Evolutionary conservation across 352 stramenopile species (phyloP).

Genomic region (Globisporangium takayamanum): DNA sequence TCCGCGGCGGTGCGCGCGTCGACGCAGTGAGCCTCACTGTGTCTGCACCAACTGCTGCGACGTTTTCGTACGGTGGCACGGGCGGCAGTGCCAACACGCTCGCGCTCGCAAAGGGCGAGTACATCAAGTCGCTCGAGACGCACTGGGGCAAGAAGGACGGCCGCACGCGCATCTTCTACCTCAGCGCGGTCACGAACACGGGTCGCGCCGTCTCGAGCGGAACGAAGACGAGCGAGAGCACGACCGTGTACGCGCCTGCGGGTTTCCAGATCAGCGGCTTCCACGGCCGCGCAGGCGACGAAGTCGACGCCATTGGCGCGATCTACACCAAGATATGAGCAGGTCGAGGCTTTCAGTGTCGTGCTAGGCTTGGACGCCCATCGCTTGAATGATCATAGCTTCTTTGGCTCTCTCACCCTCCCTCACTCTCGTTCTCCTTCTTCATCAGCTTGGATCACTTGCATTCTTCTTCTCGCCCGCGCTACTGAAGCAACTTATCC

Average conservation of each 20-base stretch:
- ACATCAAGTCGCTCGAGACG: constrained; percentile 34
- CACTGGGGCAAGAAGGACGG: constrained; percentile 38
- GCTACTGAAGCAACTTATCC: no score
- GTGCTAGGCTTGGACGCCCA: no score
- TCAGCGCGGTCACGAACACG: constrained; percentile 31
- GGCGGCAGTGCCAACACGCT: constrained; percentile 32
- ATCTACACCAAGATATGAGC: constrained; percentile 38
- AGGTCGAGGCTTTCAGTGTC: no score
- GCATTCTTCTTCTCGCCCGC: no score
- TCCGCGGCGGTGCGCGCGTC: constrained; percentile 25
- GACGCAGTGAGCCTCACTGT: constrained; percentile 34
- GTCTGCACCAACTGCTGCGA: constrained; percentile 9
- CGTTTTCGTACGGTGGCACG: constrained; percentile 28
- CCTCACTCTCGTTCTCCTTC: no score
- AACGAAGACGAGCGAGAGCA: constrained; percentile 24
- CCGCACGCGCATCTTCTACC: constrained; percentile 36
- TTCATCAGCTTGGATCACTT: no score
- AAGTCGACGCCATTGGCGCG: constrained; percentile 33
- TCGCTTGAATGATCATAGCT: no score
- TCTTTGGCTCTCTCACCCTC: no score
- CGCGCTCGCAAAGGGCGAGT: constrained; percentile 29
- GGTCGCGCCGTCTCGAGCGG: constrained; percentile 25
- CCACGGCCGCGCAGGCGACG: constrained; percentile 34
- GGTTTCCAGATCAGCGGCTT: constrained; percentile 45
- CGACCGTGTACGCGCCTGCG: constrained; percentile 23